Base-by-base conservation (phyloP, 73 alveolate genomes). In the Paramecium pentaurelia region DNA sequence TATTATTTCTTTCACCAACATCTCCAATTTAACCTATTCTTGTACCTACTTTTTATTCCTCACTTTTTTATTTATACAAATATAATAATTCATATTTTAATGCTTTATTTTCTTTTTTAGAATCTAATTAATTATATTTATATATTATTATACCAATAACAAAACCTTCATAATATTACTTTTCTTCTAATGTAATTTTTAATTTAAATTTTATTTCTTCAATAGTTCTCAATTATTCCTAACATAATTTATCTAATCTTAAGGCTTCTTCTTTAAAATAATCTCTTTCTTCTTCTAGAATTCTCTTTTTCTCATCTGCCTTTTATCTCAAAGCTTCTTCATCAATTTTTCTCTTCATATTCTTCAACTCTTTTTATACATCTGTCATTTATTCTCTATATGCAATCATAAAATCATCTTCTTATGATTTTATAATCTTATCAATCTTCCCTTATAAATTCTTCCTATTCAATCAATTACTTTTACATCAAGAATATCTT, bases 201-300 rank as follows among this genome's bases (percentile, higher is more conserved):
- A 71, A 47, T 54, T 89, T 89, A 68, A 89, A 89, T 25, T 89
- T 54, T 1, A 89, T 70, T 47, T 89, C 94, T 92, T 93, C 95
- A 54, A 93, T 58, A n/a, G 86, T 58, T 47, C 95, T 28, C 22
- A 91, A 85, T 38, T 80, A 49, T 92, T 93, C 95, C 85, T 93
- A 73, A 87, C 95, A 93, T 49, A 86, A 44, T 60, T 92, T 92
- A 77, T 93, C 96, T 25, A 93, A 71, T 45, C 95, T 64, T 30
- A 93, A 58, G 27, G 96, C 96, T 77, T 93, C 96, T 51, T 84
- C 93, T n/a, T 93, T 94, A 70, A 93, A 93, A 80, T 94, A 91
- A 91, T 93, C 96, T 28, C 96, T 88, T 58, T 93, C 95, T 14
- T 92, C 92, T 27, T 84, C 95, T 38, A 93, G 40, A 30, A 80